Evolutionary conservation across 495 filamentous ascomycete genomes (phyloP).

Genomic region (Aspergillus ostianus): DNA sequence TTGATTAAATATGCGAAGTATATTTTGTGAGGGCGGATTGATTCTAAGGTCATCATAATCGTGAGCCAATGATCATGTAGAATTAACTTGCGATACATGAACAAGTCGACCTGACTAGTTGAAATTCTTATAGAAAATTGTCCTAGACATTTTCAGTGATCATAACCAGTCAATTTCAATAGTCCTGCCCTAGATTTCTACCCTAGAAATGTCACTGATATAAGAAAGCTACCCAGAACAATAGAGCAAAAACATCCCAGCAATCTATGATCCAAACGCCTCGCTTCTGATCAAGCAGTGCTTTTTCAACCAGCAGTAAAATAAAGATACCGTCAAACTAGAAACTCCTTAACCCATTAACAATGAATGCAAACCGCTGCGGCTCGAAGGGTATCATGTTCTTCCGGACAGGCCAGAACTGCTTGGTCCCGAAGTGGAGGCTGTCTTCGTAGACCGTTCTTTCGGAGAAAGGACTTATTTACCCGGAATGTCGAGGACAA

Average conservation of each 20-base stretch:
- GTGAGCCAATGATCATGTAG: too few species aligned
- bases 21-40: conserved; percentile 9
- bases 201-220: not conserved
- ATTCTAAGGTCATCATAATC: too few species aligned
- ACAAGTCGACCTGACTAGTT: too few species aligned
- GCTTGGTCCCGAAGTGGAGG: not conserved
- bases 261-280: not conserved
- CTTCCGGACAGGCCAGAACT: not conserved
- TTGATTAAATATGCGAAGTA: conserved; percentile 26
- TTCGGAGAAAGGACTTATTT: conserved; percentile 28
- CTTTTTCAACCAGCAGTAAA: not conserved
- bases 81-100: too few species aligned
- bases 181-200: too few species aligned
- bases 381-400: not conserved
- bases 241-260: not conserved
- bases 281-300: not conserved
- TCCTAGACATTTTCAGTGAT: not conserved
- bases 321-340: not conserved
- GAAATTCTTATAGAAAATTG: not conserved
- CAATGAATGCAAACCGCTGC: not conserved
- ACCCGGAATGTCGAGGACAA: conserved; percentile 72
- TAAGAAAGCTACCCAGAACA: not conserved
- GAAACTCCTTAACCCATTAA: not conserved
- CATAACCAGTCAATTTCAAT: not conserved
- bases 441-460: not conserved